These are phyloP conservation scores for Saccharomyces paradoxus DNA, from an alignment of 805 yeast genomes.

Conservation along the genomic window DNA sequence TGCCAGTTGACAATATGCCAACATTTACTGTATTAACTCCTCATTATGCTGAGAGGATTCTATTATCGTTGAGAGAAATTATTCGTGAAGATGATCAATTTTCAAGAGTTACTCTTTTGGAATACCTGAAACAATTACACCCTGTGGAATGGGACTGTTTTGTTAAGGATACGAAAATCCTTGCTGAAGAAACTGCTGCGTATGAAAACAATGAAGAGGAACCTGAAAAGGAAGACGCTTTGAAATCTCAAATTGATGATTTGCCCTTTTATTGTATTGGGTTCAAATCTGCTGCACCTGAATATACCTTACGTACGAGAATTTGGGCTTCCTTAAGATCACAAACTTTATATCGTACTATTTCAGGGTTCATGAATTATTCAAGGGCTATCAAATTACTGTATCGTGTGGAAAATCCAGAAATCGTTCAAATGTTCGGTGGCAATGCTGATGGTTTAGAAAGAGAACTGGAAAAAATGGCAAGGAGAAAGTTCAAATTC, in stretches of 20 bases:
- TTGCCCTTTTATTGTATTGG: constrained; percentile 93
- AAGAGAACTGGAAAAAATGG: constrained; percentile 85
- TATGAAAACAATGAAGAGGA: constrained; percentile 40
- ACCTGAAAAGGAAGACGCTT: constrained; percentile 51
- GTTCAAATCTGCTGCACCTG: constrained; percentile 95
- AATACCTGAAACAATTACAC: constrained; percentile 88
- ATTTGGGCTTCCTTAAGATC: constrained; percentile 97
- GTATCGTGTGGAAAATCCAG: constrained; percentile 91
- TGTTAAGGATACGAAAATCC: constrained; percentile 87
- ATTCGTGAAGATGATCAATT: constrained; percentile 95
- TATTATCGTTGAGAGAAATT: constrained; percentile 84
- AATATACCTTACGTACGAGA: constrained; percentile 89
- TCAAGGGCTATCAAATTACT: constrained; percentile 89
- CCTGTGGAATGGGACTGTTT: constrained; percentile 98
- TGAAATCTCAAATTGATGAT: constrained; percentile 79
- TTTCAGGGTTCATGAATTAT: constrained; percentile 97
- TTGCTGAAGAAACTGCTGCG: constrained; percentile 89
- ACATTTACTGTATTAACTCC: constrained; percentile 95
- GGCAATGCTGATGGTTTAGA: constrained; percentile 95
- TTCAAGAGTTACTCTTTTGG: constrained; percentile 87
- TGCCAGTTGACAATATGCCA: constrained; percentile 99
- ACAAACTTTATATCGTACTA: constrained; percentile 93
- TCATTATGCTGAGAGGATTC: constrained; percentile 90
- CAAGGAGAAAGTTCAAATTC: constrained; percentile 72
- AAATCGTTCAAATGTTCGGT: constrained; percentile 93